phyloP scores from a whole-genome alignment of 495 filamentous ascomycete genomes.

The Aspergillus indologenus region DNA sequence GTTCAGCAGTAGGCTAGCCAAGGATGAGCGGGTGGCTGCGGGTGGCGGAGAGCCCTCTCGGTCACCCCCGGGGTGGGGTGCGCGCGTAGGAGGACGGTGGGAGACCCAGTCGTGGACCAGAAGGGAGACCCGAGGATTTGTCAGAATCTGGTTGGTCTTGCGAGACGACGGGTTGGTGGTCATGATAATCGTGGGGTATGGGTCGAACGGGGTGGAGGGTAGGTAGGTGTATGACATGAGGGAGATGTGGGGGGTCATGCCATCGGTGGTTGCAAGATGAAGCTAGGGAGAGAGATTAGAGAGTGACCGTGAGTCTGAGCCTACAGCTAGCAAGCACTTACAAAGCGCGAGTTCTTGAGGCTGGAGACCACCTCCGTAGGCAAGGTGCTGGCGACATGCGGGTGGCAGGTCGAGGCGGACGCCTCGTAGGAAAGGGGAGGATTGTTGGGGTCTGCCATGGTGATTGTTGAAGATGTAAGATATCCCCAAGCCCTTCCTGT shows the following conservation, averaged over 20 bases:
- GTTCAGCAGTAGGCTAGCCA: constrained; percentile 80
- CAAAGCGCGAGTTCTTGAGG: constrained; percentile 92
- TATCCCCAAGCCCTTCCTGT: too few species aligned
- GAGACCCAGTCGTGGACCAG: constrained; percentile 98
- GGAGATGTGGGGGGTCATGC: constrained; percentile 84
- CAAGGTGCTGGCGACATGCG: constrained; percentile 62
- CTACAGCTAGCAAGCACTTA: constrained; percentile 40
- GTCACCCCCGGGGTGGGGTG: constrained; percentile 47
- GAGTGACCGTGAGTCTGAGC: constrained; percentile 3
- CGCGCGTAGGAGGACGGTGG: constrained; percentile 80
- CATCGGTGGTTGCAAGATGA: constrained; percentile 85
- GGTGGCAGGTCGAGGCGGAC: constrained; percentile 68
- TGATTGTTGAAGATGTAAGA: too few species aligned
- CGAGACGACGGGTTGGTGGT: constrained; percentile 85
- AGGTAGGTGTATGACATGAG: constrained; percentile 99
- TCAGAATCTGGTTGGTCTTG: constrained; percentile 81
- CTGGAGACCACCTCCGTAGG: constrained; percentile 84
- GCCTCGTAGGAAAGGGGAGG: constrained; percentile 71
- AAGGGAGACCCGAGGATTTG: constrained; percentile 88
- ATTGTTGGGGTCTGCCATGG: constrained; percentile 47
- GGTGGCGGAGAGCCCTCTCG: constrained; percentile 61
- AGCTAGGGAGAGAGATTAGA: constrained; percentile 52
- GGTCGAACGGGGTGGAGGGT: constrained; percentile 70
- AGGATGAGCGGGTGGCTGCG: constrained; percentile 60
- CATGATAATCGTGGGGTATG: constrained; percentile 81